phyloP scores from a whole-genome alignment of 768 basidiomycete genomes.

The Suillus subalutaceus region DNA sequence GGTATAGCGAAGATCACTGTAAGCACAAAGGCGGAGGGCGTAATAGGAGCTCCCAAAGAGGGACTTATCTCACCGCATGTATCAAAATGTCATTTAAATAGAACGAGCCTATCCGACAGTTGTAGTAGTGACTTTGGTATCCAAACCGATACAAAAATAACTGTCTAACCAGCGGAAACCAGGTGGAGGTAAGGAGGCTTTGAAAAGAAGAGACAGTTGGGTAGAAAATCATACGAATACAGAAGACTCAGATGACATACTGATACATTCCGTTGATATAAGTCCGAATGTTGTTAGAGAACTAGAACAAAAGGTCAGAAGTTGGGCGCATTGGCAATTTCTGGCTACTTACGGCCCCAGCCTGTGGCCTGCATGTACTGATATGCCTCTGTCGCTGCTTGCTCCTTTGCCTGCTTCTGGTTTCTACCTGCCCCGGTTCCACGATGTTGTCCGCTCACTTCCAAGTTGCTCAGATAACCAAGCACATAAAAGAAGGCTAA shows the following conservation, averaged over 20 bases:
- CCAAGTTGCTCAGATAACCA: slow-evolving; percentile 6
- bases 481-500: neutral
- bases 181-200: neutral
- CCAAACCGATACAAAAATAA: neutral
- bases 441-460: slow-evolving; percentile 54
- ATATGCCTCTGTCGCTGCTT: slow-evolving; percentile 65
- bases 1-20: neutral
- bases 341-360: slow-evolving; percentile 43
- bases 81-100: too few relatives aligned
- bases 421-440: slow-evolving; percentile 58
- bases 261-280: slow-evolving; percentile 4
- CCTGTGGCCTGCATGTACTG: slow-evolving; percentile 40
- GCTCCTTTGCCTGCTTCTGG: slow-evolving; percentile 70
- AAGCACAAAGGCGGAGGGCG: neutral
- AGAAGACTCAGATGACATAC: slow-evolving; percentile 1
- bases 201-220: neutral
- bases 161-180: neutral
- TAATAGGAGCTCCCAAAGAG: slow-evolving; percentile 4
- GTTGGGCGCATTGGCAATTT: neutral
- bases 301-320: slow-evolving; percentile 4
- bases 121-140: neutral
- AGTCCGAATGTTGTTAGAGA: neutral
- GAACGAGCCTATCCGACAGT: neutral
- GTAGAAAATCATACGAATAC: neutral
- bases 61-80: neutral